Base-by-base conservation (phyloP, 805 yeast species). In the Ogataea zsoltii region DNA sequence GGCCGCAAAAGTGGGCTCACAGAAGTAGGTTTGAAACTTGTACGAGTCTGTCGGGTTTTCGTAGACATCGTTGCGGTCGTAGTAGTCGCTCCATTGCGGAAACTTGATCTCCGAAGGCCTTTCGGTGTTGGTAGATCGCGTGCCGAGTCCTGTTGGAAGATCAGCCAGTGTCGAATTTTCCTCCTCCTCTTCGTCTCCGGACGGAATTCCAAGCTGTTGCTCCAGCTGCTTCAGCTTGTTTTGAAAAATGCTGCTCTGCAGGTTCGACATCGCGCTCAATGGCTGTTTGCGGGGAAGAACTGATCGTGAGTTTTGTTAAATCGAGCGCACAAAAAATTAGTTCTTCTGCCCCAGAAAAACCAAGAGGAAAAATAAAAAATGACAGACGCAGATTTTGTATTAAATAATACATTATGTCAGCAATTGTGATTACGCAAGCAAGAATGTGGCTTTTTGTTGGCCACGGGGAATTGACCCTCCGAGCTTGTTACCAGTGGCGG, bases 11-110 rank as follows among this genome's bases (percentile, higher is more conserved):
- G 33, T 19, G 0, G 96, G 91, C 0, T 79, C 70, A 7, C 69
- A 69, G 53, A 72, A 86, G 60, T 82, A 87, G 0, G 81, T 76
- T 47, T 82, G 77, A 58, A 82, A 78, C 6, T 46, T 37, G 31
- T 66, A 63, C 0, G 67, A 67, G 1, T 60, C 28, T 0, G 47
- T 42, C 6, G 55, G 42, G n/a, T 54, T 26, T 17, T 49, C 38
- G 43, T 53, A 48, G 31, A 56, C 14, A 18, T 64, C 65, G 28
- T 63, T 61, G 13, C 49, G 33, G 2, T 59, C 60, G 44, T 75
- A 75, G 48, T 49, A 71, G 4, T 64, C 67, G 0, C 48, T 32
- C 75, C 75, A 70, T 16, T 45, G n/a, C 14, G 61, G 57, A 2
- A 45, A 35, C 9, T 16, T 35, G 10, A 17, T 7, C 25, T 37